Percentiles rank a stretch among this genome's conserved stretches.
phyloP scores from a whole-genome alignment of 1,139 yeast genomes.

The Kodamaea ohmeri region DNA sequence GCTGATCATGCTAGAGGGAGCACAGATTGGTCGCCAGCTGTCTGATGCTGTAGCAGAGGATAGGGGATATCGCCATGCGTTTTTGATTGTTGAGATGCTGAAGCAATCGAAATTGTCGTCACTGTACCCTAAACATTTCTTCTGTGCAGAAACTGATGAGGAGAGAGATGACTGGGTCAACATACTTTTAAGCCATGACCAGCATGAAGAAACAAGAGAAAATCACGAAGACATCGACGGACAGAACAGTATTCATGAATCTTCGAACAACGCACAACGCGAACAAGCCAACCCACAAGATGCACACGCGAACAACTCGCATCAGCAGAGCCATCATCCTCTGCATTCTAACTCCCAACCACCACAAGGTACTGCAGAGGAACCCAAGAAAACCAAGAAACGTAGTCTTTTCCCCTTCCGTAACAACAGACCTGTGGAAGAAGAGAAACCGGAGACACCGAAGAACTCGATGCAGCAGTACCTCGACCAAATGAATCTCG shows the following conservation, averaged over 20 bases:
- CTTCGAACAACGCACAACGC: background rate
- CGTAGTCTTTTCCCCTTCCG: constrained; percentile 62
- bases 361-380: constrained; percentile 9
- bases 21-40: constrained; percentile 66
- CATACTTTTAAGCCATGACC: constrained; percentile 35
- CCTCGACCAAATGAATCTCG: constrained; percentile 40
- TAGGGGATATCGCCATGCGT: constrained; percentile 74
- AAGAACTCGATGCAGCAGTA: constrained; percentile 30
- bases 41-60: constrained; percentile 61
- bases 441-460: constrained; percentile 5
- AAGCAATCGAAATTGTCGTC: constrained; percentile 53
- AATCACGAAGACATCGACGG: no score
- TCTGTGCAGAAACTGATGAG: constrained; percentile 79
- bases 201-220: background rate
- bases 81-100: constrained; percentile 64
- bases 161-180: constrained; percentile 82
- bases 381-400: constrained; percentile 44
- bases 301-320: background rate
- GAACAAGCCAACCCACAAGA: background rate
- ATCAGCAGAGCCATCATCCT: background rate
- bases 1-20: constrained; percentile 52
- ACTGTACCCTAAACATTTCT: constrained; percentile 56
- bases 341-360: background rate
- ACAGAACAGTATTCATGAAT: background rate
- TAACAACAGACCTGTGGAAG: constrained; percentile 22